A percentile compares a stretch with the other conserved stretches of the same genome.
These are phyloP conservation scores for Ganoderma boninense DNA, from an alignment of 1,284 basidiomycete genomes.

Conservation along the genomic window DNA sequence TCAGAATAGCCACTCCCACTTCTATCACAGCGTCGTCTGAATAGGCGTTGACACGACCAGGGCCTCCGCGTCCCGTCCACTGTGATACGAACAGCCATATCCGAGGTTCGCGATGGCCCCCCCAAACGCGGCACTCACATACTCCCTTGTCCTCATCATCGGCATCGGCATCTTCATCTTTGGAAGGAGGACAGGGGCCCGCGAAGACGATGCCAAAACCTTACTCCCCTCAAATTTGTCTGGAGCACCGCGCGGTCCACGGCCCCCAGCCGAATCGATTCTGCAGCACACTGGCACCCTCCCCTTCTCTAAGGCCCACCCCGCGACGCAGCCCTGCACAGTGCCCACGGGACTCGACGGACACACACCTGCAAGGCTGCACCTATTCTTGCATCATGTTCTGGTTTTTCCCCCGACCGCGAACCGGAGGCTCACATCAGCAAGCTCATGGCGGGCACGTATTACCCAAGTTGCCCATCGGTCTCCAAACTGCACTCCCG, in stretches of 20 bases:
- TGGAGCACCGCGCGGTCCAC: not conserved
- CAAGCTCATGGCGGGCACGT: not conserved
- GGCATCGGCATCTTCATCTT: not conserved
- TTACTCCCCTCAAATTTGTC: not conserved
- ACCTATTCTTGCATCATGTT: constrained; percentile 2
- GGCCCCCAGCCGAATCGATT: not conserved
- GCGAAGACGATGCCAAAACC: not conserved
- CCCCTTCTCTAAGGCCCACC: not conserved
- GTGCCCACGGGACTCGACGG: not conserved
- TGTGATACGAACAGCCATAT: not conserved
- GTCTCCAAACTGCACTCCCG: not conserved
- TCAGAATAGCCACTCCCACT: not conserved
- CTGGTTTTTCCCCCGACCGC: not conserved
- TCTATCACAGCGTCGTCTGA: not conserved
- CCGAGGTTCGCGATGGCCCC: not conserved
- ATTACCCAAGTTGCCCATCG: not conserved
- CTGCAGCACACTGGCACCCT: not conserved
- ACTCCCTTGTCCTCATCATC: not conserved
- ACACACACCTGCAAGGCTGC: no score
- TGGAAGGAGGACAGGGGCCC: not conserved
- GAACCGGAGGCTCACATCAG: constrained; percentile 4
- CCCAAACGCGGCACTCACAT: not conserved
- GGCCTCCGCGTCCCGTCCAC: not conserved
- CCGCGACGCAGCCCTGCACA: no score
- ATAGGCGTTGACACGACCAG: not conserved